Evolutionary conservation across 1,284 basidiomycete genomes (phyloP), one percentile per base, ranked within the genome.

Genomic region (Peniophora sp.): DNA sequence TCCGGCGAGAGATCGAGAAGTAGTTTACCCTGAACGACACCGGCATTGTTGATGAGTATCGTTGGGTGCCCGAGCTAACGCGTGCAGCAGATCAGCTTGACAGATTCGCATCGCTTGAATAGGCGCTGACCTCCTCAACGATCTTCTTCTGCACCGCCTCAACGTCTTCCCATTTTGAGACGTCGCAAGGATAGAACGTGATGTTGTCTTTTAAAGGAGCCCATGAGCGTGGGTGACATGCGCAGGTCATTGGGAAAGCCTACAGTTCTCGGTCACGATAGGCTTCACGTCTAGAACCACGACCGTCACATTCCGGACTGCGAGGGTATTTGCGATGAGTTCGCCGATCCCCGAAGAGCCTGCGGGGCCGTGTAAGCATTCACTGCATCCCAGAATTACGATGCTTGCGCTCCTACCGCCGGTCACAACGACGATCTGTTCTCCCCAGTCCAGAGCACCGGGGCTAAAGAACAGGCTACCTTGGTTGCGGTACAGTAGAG

Each of bases 31-130:
- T 94, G 87, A 27, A 91, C 90, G 50, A 97, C 82, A n/a, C 94
- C 96, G 1, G 96, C 96, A 61, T 97, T 98, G 70, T 98, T 98
- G 61, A 99, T 75, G 14, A 99, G 69, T 27, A 98, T 78, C 0
- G 96, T 96, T 1, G 93, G 90, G 49, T 88, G 76, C 5, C 93
- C 93, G 49, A 95, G 73, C 89, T 93, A 24, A 18, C 17, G n/a
- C 18, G 17, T 12, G 22, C 48, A 45, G 17, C 23, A 2, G 36
- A 2, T 48, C 20, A 51, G 47, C 22, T 37, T 37, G 41, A 24
- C 36, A 17, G 24, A 36, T 20, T 20, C 34, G 41, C 20, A 42
- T 12, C 6, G 52, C 15, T 37, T 20, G 37, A 6, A 27, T n/a
- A 39, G 27, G n/a, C 6, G 50, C 46, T 14, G 55, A 91, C 90